These are phyloP conservation scores for Lachancea fermentati DNA, from an alignment of 805 yeast species.

Conservation along the genomic window DNA sequence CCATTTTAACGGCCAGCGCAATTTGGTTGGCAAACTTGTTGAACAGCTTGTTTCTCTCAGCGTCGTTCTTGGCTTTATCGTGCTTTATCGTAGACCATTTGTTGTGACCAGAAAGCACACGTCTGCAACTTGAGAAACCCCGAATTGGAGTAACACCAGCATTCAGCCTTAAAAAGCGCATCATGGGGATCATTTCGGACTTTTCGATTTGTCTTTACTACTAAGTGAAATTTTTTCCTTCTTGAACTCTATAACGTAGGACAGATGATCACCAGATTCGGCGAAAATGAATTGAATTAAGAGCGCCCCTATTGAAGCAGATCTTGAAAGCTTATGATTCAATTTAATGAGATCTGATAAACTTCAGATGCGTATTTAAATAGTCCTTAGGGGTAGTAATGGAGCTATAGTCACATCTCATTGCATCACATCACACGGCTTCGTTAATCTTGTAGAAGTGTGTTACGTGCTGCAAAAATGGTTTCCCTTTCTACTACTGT, in stretches of 20 bases:
- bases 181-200: constrained; percentile 1
- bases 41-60: constrained; percentile 61
- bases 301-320: too few species aligned
- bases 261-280: too few species aligned
- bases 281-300: too few species aligned
- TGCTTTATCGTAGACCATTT: constrained; percentile 96
- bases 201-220: background rate
- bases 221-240: background rate
- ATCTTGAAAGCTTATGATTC: too few species aligned
- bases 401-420: too few species aligned
- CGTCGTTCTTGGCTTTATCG: constrained; percentile 90
- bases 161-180: background rate
- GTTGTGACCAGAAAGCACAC: constrained; percentile 60
- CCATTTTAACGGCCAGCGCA: constrained; percentile 60
- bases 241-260: background rate
- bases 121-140: background rate
- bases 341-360: too few species aligned
- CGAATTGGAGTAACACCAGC: constrained; percentile 1
- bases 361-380: too few species aligned
- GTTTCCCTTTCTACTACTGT: background rate
- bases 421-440: background rate
- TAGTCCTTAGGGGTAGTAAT: too few species aligned
- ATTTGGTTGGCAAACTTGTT: constrained; percentile 69
- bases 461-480: background rate
- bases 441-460: background rate